phyloP scores from a whole-genome alignment of 192 early-diverging fungal species.

The Irineochytrium annulatum region DNA sequence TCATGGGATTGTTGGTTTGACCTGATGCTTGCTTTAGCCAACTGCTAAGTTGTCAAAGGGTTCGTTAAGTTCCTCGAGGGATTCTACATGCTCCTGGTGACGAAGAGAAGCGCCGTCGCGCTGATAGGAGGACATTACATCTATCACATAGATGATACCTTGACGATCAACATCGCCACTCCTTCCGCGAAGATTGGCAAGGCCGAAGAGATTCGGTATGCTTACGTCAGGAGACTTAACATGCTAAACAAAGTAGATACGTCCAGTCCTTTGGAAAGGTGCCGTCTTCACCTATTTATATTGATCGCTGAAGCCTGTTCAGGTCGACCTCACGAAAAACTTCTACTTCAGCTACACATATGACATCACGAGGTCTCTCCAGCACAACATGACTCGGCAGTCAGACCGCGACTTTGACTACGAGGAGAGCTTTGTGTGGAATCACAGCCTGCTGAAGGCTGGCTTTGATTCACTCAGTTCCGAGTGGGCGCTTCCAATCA shows the following conservation, averaged over 20 bases:
- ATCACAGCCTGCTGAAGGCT: conserved; percentile 65
- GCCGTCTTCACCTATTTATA: too few relatives aligned
- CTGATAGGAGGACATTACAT: conserved; percentile 92
- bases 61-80: conserved; percentile 91
- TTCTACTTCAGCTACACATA: conserved; percentile 98
- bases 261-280: conserved; percentile 79
- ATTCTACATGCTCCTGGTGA: conserved; percentile 86
- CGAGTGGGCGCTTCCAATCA: conserved; percentile 75
- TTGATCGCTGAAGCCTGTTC: too few relatives aligned
- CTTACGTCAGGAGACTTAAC: background rate
- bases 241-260: conserved; percentile 43
- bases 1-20: conserved; percentile 68
- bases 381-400: conserved; percentile 74
- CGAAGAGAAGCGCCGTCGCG: conserved; percentile 77
- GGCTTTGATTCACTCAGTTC: conserved; percentile 63
- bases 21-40: conserved; percentile 1
- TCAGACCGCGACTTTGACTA: conserved; percentile 29
- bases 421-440: conserved; percentile 97
- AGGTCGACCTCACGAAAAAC: conserved; percentile 89
- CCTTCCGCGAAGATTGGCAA: conserved; percentile 63
- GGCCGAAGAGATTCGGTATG: conserved; percentile 64
- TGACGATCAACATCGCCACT: conserved; percentile 62
- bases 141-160: conserved; percentile 91
- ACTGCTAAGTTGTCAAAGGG: conserved; percentile 39
- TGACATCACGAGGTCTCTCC: conserved; percentile 87